Evolutionary conservation across 345 rosid genomes (phyloP).

Genomic region (Brassica napus): DNA sequence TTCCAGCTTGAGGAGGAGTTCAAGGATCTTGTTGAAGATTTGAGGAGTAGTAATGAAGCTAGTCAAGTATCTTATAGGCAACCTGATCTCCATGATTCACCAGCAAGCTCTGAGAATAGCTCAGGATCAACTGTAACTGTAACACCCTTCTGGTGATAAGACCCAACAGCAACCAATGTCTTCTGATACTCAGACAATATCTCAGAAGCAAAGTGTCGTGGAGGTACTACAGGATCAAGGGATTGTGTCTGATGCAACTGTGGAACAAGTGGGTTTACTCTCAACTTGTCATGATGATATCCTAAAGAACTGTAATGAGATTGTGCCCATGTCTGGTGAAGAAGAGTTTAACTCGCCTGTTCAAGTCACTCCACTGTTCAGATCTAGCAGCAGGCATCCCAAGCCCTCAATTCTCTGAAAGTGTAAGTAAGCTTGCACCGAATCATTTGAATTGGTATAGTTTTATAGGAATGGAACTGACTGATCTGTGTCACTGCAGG

Average conservation of each 20-base stretch:
- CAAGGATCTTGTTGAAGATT: conserved; percentile 67
- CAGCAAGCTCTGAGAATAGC: conserved; percentile 86
- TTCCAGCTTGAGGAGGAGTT: conserved; percentile 76
- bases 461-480: conserved; percentile 27
- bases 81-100: conserved; percentile 80
- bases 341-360: conserved; percentile 76
- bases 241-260: conserved; percentile 41
- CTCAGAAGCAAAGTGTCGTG: conserved; percentile 44
- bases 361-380: conserved; percentile 91
- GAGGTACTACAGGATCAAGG: conserved; percentile 46
- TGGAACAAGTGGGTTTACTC: conserved; percentile 49
- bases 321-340: conserved; percentile 51
- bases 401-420: conserved; percentile 96
- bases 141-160: conserved; percentile 45
- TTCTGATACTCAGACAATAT: conserved; percentile 43
- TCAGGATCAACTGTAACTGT: conserved; percentile 73
- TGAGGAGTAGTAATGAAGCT: conserved; percentile 59
- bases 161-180: conserved; percentile 45
- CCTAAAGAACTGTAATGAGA: conserved; percentile 41
- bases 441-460: no score
- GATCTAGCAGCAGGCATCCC: conserved; percentile 99
- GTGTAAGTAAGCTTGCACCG: conserved; percentile 70
- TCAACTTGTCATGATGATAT: conserved; percentile 43
- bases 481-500: conserved; percentile 54
- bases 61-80: conserved; percentile 82